Evolutionary conservation across 805 yeast genomes (phyloP).

Genomic region (Lachancea meyersii): DNA sequence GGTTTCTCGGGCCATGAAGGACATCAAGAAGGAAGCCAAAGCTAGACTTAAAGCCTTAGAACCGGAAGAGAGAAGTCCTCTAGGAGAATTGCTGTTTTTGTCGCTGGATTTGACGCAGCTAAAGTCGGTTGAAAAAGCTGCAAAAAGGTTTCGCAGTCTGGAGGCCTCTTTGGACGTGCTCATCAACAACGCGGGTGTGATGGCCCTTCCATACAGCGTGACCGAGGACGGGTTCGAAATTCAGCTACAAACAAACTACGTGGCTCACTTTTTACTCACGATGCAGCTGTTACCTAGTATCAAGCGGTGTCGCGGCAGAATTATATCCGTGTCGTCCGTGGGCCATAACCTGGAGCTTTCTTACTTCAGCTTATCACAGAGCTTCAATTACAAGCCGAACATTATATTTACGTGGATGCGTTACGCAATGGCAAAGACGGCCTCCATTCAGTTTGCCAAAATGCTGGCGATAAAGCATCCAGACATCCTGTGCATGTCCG

Average conservation of each 20-base stretch:
- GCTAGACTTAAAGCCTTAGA: slow-evolving; percentile 11
- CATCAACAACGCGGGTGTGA: slow-evolving; percentile 73
- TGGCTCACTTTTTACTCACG: slow-evolving; percentile 69
- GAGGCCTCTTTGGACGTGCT: slow-evolving; percentile 54
- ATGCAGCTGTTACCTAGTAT: slow-evolving; percentile 50
- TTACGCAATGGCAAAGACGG: slow-evolving; percentile 70
- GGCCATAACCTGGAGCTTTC: slow-evolving; percentile 52
- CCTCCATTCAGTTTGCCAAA: slow-evolving; percentile 67
- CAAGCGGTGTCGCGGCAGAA: slow-evolving; percentile 39
- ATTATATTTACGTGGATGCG: slow-evolving; percentile 70
- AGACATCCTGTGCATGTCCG: slow-evolving; percentile 52
- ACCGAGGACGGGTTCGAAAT: slow-evolving; percentile 72
- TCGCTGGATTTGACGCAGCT: slow-evolving; percentile 51
- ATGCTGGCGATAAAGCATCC: slow-evolving; percentile 63
- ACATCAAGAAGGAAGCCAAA: slow-evolving; percentile 49
- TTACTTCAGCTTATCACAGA: slow-evolving; percentile 41
- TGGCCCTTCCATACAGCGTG: slow-evolving; percentile 62
- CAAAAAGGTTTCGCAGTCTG: slow-evolving; percentile 37
- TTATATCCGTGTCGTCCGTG: slow-evolving; percentile 58
- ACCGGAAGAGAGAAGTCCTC: slow-evolving; percentile 12
- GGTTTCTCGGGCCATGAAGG: slow-evolving; percentile 51
- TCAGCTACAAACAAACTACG: slow-evolving; percentile 72
- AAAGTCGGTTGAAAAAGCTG: slow-evolving; percentile 44
- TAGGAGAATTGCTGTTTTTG: slow-evolving; percentile 37
- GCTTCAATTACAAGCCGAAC: slow-evolving; percentile 55